Evolutionary conservation across 805 yeast species (phyloP).

Genomic region (Saccharomyces paradoxus): DNA sequence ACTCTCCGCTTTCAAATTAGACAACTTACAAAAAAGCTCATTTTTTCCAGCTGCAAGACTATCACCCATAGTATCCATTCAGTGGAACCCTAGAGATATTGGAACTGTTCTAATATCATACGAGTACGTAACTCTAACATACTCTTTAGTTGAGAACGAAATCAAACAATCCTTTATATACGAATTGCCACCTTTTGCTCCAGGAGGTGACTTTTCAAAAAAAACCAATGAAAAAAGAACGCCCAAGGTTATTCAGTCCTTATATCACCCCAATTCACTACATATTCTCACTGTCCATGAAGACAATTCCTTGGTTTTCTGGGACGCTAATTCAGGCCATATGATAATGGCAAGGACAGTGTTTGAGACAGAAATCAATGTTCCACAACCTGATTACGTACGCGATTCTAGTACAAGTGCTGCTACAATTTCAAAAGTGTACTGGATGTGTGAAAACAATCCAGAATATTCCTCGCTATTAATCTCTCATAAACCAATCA

Average conservation of each 20-base stretch:
- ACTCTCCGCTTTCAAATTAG: conserved; percentile 57
- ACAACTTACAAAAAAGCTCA: conserved; percentile 56
- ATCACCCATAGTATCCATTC: conserved; percentile 59
- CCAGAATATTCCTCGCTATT: conserved; percentile 74
- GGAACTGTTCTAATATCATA: conserved; percentile 73
- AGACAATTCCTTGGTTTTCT: conserved; percentile 80
- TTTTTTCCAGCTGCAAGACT: conserved; percentile 48
- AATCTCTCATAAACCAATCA: conserved; percentile 58
- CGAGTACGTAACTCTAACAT: conserved; percentile 57
- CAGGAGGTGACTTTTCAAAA: conserved; percentile 52
- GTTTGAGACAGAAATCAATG: conserved; percentile 56
- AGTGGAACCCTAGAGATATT: conserved; percentile 84
- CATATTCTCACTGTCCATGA: conserved; percentile 71
- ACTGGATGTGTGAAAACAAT: conserved; percentile 77
- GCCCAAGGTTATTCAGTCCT: conserved; percentile 45
- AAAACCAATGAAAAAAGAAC: conserved; percentile 26
- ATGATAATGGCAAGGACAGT: conserved; percentile 66
- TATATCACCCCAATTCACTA: conserved; percentile 90
- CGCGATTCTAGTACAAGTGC: conserved; percentile 16
- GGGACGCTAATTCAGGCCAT: conserved; percentile 82
- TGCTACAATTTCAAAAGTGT: conserved; percentile 43
- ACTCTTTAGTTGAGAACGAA: conserved; percentile 54
- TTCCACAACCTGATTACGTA: conserved; percentile 31
- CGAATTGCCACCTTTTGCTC: conserved; percentile 56
- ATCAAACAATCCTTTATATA: conserved; percentile 51